Evolutionary conservation across 352 stramenopile species (phyloP).

Genomic region (Phytopythium boreale): DNA sequence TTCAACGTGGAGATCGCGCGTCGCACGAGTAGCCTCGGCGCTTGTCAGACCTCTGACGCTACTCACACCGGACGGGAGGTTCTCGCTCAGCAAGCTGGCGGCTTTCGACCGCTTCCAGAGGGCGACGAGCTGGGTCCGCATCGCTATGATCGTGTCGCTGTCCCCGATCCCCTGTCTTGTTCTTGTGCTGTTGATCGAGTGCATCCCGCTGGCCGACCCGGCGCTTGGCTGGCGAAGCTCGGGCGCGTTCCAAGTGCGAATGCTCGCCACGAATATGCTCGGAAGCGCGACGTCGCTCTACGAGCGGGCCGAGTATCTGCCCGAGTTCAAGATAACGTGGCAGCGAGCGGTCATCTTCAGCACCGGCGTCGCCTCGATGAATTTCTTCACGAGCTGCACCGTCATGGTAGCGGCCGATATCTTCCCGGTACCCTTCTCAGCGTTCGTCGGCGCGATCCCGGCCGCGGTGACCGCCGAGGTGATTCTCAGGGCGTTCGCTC

Average conservation of each 20-base stretch:
- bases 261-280: not conserved
- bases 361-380: not conserved
- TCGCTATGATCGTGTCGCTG: not conserved
- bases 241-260: not conserved
- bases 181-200: constrained; percentile 16
- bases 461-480: not conserved
- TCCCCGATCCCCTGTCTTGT: constrained; percentile 14
- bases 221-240: not conserved
- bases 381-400: constrained; percentile 10
- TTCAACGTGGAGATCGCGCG: not conserved
- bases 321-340: constrained; percentile 2
- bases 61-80: not conserved
- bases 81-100: constrained; percentile 11
- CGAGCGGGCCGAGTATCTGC: not conserved
- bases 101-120: constrained; percentile 10
- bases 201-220: constrained; percentile 20
- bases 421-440: constrained; percentile 26
- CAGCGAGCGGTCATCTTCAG: constrained; percentile 9
- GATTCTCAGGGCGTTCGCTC: not conserved
- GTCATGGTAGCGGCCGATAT: constrained; percentile 9
- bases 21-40: not conserved
- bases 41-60: not conserved
- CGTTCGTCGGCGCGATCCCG: not conserved
- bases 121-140: not conserved
- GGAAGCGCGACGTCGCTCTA: not conserved